Evolutionary conservation across 768 basidiomycete species (phyloP), one percentile per base, ranked within the genome.

Genomic region (Pleurotus citrinopileatus): DNA sequence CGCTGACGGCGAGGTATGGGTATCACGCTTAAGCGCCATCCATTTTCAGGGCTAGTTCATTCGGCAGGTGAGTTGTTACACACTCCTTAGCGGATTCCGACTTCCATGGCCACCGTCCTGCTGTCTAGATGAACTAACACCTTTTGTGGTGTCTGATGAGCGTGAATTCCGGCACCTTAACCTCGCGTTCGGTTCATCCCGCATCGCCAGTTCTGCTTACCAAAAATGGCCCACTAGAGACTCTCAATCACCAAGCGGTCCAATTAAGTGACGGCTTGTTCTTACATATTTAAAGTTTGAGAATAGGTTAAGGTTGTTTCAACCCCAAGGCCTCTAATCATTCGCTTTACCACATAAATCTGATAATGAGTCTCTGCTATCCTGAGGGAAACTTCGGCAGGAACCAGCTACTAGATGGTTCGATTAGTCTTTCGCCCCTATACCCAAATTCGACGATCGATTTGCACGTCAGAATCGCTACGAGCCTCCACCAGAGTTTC

Each of bases 401-500:
- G 86, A 89, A 89, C n/a, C 86, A 89, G 87, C 86, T 87, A 89
- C 86, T 88, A 87, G 75, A 89, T 87, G 87, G 87, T 88, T 89
- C 86, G 86, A 91, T 90, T 89, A 87, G 88, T 90, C 89, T 90
- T 90, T 90, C 85, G 84, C 87, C 89, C 88, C 88, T 89, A 90
- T 89, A 89, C 87, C 86, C 87, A 89, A 87, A 86, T 90, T 87
- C 77, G 84, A 89, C 87, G 84, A 90, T 89, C 84, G 87, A 90
- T 90, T 90, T 91, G 89, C 89, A 90, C 85, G 86, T 89, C 89
- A 91, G 89, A 89, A 91, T 86, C 83, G 87, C 89, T 90, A 87
- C 84, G 83, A 87, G 85, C 88, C 86, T 89, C n/a, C 87, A 90
- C 86, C 88, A 89, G 87, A 87, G 89, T 91, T 90, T 90, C 87